Evolutionary conservation across 23 red algal species (phyloP).

Genomic region (Pyropia haitanensis): DNA sequence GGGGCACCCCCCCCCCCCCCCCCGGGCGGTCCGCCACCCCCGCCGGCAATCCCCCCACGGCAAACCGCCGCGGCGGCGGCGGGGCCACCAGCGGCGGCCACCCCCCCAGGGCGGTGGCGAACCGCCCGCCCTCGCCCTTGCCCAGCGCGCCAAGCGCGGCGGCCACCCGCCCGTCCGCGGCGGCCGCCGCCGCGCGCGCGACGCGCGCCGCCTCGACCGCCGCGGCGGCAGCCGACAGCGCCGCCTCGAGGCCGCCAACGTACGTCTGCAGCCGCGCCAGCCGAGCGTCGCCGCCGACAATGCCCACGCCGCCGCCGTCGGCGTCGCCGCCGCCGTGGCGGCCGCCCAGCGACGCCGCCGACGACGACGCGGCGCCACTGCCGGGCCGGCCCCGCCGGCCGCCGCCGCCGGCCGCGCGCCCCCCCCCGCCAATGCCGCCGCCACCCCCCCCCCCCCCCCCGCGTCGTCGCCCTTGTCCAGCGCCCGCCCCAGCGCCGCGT

Average conservation of each 20-base stretch:
- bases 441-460: too few relatives aligned
- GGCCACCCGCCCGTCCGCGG: conserved; percentile 10
- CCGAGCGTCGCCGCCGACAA: conserved; percentile 40
- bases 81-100: too few relatives aligned
- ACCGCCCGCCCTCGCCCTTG: conserved; percentile 39
- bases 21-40: too few relatives aligned
- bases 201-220: conserved; percentile 14
- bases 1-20: too few relatives aligned
- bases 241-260: conserved; percentile 25
- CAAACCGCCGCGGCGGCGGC: too few relatives aligned
- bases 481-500: not conserved
- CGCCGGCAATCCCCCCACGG: too few relatives aligned
- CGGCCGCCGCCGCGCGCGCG: conserved; percentile 6
- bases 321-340: too few relatives aligned
- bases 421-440: too few relatives aligned
- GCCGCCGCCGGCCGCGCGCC: too few relatives aligned
- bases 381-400: too few relatives aligned
- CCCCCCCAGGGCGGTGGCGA: not conserved
- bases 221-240: conserved; percentile 9
- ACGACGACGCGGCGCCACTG: too few relatives aligned
- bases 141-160: conserved; percentile 28
- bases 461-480: not conserved
- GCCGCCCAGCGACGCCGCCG: too few relatives aligned
- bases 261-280: conserved; percentile 47
- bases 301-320: conserved; percentile 16